Percentiles rank a stretch among this genome's conserved stretches.
phyloP scores from a whole-genome alignment of 441 rosid species.

The Biscutella laevigata region DNA sequence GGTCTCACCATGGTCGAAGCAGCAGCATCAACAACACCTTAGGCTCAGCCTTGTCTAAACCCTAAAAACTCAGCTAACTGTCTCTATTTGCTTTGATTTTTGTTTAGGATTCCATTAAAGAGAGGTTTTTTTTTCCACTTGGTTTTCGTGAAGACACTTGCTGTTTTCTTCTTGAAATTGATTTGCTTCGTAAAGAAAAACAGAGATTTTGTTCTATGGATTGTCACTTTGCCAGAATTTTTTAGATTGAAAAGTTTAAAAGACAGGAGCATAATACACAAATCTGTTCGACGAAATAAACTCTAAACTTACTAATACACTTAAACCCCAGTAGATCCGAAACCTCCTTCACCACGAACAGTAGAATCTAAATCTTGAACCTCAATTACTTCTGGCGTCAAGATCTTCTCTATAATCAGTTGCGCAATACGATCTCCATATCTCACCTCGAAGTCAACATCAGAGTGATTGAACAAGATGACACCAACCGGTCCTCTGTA shows the following conservation, averaged over 20 bases:
- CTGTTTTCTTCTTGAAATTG: background rate
- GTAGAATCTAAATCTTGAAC: conserved; percentile 61
- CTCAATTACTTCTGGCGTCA: conserved; percentile 50
- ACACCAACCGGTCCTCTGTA: conserved; percentile 74
- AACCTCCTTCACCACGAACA: conserved; percentile 60
- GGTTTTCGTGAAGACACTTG: background rate
- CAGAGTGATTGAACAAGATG: conserved; percentile 58
- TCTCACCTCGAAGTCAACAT: conserved; percentile 57
- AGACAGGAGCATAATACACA: too few species aligned
- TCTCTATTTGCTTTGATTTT: conserved; percentile 7
- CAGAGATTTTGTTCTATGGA: background rate
- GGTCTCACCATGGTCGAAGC: conserved; percentile 19
- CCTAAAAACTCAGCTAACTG: conserved; percentile 28
- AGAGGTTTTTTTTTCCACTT: background rate
- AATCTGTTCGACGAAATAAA: conserved; percentile 22
- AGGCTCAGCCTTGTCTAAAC: conserved; percentile 40
- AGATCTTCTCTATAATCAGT: conserved; percentile 55
- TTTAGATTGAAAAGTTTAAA: too few species aligned
- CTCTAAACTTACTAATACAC: background rate
- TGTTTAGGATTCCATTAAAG: background rate
- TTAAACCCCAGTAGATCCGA: conserved; percentile 70
- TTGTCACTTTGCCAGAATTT: background rate
- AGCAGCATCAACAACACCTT: background rate
- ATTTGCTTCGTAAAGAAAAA: background rate
- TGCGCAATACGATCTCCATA: conserved; percentile 69